These are phyloP conservation scores for Phoenix dactylifera DNA, from an alignment of 176 grass and related monocot genomes.

Conservation along the genomic window DNA sequence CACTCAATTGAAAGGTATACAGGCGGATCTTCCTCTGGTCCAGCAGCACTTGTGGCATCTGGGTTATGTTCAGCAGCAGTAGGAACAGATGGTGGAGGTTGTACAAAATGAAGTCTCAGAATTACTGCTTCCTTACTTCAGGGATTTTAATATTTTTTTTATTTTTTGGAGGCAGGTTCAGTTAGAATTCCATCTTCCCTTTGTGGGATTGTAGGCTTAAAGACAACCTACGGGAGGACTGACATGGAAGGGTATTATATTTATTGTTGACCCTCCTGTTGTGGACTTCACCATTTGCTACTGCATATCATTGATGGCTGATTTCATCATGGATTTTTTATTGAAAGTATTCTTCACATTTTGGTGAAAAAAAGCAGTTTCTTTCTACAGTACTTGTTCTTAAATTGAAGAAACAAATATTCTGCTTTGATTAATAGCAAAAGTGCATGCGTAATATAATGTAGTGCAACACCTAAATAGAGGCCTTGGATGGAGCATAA, in stretches of 20 bases:
- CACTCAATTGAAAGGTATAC: constrained; percentile 93
- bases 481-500: too few relatives aligned
- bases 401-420: too few relatives aligned
- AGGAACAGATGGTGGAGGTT: constrained; percentile 96
- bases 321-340: too few relatives aligned
- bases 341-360: too few relatives aligned
- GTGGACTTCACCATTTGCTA: too few relatives aligned
- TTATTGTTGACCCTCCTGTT: background rate
- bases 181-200: constrained; percentile 96
- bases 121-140: constrained; percentile 5
- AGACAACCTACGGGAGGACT: constrained; percentile 85
- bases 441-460: too few relatives aligned
- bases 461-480: too few relatives aligned
- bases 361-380: too few relatives aligned
- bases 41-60: constrained; percentile 88
- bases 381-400: too few relatives aligned
- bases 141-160: background rate
- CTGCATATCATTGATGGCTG: too few relatives aligned
- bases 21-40: constrained; percentile 95
- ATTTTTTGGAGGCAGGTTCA: constrained; percentile 48
- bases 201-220: constrained; percentile 92
- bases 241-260: constrained; percentile 71
- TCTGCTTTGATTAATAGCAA: too few relatives aligned
- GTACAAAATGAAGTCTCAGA: constrained; percentile 12
- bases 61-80: constrained; percentile 78